Percentiles rank a stretch among this genome's conserved stretches.
phyloP scores from a whole-genome alignment of 2,329 filamentous ascomycete species.

The Cladosporium sp. region DNA sequence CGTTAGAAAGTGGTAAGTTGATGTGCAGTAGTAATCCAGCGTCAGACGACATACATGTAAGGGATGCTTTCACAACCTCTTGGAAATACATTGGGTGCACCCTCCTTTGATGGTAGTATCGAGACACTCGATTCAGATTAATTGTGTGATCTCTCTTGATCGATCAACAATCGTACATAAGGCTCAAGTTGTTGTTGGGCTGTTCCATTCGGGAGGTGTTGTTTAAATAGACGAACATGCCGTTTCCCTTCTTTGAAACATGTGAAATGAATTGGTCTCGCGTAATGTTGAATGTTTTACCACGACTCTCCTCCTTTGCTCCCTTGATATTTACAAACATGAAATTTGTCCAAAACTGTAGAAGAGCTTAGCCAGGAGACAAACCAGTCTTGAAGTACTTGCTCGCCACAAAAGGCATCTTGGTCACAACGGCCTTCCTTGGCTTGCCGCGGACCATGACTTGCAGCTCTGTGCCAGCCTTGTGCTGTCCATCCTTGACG shows the following conservation, averaged over 20 bases:
- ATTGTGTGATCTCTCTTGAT: too few species aligned
- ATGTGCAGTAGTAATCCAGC: too few species aligned
- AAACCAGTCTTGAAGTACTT: conserved; percentile 67
- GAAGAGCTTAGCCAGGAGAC: conserved; percentile 22
- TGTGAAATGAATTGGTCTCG: conserved; percentile 7
- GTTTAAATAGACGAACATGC: background rate
- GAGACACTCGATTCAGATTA: too few species aligned
- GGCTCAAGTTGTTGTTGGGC: background rate
- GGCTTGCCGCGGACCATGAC: conserved; percentile 76
- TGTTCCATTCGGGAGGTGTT: background rate
- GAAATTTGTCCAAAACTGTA: background rate
- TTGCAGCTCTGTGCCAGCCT: conserved; percentile 77
- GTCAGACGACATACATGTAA: too few species aligned
- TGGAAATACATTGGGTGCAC: too few species aligned
- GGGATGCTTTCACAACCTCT: too few species aligned
- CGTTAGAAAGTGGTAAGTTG: too few species aligned
- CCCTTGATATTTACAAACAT: background rate
- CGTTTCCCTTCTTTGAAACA: background rate
- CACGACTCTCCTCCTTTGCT: background rate
- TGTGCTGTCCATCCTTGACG: conserved; percentile 77
- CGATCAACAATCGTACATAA: background rate
- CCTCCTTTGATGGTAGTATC: too few species aligned
- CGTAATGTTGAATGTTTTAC: conserved; percentile 5
- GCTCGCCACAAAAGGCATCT: conserved; percentile 84
- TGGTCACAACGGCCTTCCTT: conserved; percentile 73